phyloP scores from a whole-genome alignment of 106 monocot species.

The Vanilla planifolia region DNA sequence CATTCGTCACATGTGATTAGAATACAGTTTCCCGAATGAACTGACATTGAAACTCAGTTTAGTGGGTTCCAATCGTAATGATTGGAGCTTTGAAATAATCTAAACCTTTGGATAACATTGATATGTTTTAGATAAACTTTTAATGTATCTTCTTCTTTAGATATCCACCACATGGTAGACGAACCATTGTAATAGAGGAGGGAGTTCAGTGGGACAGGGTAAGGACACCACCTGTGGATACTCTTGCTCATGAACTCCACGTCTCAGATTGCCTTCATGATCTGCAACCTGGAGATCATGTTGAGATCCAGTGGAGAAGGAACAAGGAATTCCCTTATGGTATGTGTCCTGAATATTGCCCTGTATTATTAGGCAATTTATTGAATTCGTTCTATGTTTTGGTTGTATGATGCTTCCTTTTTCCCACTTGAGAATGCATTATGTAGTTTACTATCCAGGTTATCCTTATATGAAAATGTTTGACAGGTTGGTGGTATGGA shows the following conservation, averaged over 20 bases:
- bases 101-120: too few relatives aligned
- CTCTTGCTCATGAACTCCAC: slow-evolving; percentile 41
- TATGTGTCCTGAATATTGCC: slow-evolving; percentile 7
- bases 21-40: too few relatives aligned
- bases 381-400: not conserved
- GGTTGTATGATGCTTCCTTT: too few relatives aligned
- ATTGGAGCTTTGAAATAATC: too few relatives aligned
- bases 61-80: too few relatives aligned
- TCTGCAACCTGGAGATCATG: slow-evolving; percentile 46
- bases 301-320: slow-evolving; percentile 65
- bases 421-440: too few relatives aligned
- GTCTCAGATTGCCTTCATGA: slow-evolving; percentile 37
- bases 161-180: slow-evolving; percentile 44
- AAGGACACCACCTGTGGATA: slow-evolving; percentile 41
- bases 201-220: slow-evolving; percentile 54
- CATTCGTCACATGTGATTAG: too few relatives aligned
- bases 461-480: too few relatives aligned
- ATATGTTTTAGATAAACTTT: too few relatives aligned
- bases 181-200: slow-evolving; percentile 29
- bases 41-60: too few relatives aligned
- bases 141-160: too few relatives aligned
- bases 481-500: slow-evolving; percentile 58
- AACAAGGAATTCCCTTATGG: slow-evolving; percentile 59
- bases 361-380: not conserved
- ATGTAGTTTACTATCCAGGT: too few relatives aligned